These are phyloP conservation scores for Lupinus albus DNA, from an alignment of 306 rosid species.

Conservation along the genomic window DNA sequence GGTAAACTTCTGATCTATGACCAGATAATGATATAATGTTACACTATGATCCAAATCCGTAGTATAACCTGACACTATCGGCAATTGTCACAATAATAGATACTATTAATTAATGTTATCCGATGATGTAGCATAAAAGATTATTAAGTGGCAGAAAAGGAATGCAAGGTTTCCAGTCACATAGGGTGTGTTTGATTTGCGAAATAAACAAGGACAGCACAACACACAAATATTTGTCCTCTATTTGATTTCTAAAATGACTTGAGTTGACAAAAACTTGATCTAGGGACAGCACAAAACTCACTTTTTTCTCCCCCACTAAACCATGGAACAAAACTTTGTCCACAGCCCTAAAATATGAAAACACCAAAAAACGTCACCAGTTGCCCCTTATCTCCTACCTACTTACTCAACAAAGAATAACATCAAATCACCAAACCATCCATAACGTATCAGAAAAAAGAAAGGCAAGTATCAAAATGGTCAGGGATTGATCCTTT, in stretches of 20 bases:
- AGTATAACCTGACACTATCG: conserved; percentile 27
- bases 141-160: conserved; percentile 15
- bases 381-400: not conserved
- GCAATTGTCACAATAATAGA: conserved; percentile 19
- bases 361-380: no score
- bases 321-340: no score
- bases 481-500: conserved; percentile 24
- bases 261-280: no score
- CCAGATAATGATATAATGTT: conserved; percentile 20
- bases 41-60: conserved; percentile 34
- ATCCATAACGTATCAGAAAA: conserved; percentile 25
- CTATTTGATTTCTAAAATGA: no score
- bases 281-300: no score
- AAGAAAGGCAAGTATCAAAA: conserved; percentile 16
- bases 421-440: conserved; percentile 17
- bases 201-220: no score
- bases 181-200: no score
- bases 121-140: conserved; percentile 18
- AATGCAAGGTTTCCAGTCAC: conserved; percentile 18
- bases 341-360: no score
- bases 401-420: conserved; percentile 12
- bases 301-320: no score
- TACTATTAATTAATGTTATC: conserved; percentile 20
- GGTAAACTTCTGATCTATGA: conserved; percentile 37
- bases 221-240: no score